These are phyloP conservation scores for Boletellus deceptivus DNA, from an alignment of 1,284 basidiomycete species.

Conservation along the genomic window DNA sequence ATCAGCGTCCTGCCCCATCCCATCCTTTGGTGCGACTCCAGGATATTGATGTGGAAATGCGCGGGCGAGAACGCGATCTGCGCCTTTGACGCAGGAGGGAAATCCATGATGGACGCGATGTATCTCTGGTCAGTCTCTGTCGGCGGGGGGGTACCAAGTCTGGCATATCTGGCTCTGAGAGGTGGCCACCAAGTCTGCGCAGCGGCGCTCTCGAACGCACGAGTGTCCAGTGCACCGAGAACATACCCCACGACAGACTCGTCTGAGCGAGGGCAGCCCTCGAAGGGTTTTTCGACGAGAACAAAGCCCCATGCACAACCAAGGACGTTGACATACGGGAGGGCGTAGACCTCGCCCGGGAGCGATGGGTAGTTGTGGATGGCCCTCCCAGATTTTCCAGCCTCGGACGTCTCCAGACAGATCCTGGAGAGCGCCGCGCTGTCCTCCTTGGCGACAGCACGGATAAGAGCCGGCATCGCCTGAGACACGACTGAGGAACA, in stretches of 20 bases:
- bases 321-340: conserved; percentile 65
- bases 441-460: conserved; percentile 55
- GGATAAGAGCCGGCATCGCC: conserved; percentile 50
- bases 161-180: conserved; percentile 27
- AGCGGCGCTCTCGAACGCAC: conserved; percentile 27
- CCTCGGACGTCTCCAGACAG: conserved; percentile 71
- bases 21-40: conserved; percentile 45
- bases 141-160: conserved; percentile 11
- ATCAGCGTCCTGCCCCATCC: conserved; percentile 51
- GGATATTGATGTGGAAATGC: conserved; percentile 52
- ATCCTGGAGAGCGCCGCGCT: conserved; percentile 58
- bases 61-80: conserved; percentile 37
- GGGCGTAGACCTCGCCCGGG: conserved; percentile 65
- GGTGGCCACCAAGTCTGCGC: conserved; percentile 31
- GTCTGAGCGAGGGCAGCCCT: conserved; percentile 26
- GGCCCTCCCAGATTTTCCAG: conserved; percentile 61
- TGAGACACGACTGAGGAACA: not conserved
- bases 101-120: conserved; percentile 24
- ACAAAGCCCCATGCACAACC: conserved; percentile 71
- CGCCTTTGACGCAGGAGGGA: conserved; percentile 24
- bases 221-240: conserved; percentile 30
- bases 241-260: conserved; percentile 31
- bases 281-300: conserved; percentile 49
- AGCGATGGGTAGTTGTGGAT: conserved; percentile 62
- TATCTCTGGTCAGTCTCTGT: conserved; percentile 26